Evolutionary conservation across 148 eudicot genomes (phyloP), one percentile per base, ranked within the genome.

Genomic region (Diospyros lotus): DNA sequence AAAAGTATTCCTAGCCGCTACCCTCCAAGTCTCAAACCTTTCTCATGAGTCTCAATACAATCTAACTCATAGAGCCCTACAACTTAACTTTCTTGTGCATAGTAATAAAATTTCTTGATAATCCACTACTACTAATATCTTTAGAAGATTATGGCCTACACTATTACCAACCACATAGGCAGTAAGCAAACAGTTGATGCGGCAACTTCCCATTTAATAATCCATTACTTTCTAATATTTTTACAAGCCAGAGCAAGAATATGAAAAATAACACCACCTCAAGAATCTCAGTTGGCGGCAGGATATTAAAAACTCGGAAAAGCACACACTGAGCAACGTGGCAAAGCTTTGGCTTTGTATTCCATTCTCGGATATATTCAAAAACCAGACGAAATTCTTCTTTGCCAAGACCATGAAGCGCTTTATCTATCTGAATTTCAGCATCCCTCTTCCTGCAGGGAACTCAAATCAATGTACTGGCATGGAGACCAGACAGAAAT

Each of bases 341-440:
- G 71, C 99, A 95, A 51, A 91, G 82, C 84, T 89, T 95, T 52
- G 99, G 97, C 75, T 92, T 95, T 67, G 97, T 90, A 83, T 95
- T 95, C 99, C 99, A 95, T 84, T 93, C 99, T 78, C 99, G 84
- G 60, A 93, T 77, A 78, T 91, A 95, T 76, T 95, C 97, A 77
- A 95, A 72, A 80, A 95, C 93, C 58, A 71, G 74, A 63, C 67
- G 90, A 74, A 87, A 68, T 77, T 91, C 89, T 75, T 95, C 97
- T 82, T 87, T 95, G 68, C 82, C 88, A 76, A 95, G 89, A 69
- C 70, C 81, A 50, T 67, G 18, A 74, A 95, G 84, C 74, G 93
- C 93, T 79, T 82, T 84, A 72, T 79, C 91, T 59, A 95, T 75
- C 63, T 79, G 84, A 82, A 80, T 76, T 65, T 74, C 68, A 0